phyloP scores from a whole-genome alignment of 2,329 filamentous ascomycete species.

The Stachybotrys elegans region DNA sequence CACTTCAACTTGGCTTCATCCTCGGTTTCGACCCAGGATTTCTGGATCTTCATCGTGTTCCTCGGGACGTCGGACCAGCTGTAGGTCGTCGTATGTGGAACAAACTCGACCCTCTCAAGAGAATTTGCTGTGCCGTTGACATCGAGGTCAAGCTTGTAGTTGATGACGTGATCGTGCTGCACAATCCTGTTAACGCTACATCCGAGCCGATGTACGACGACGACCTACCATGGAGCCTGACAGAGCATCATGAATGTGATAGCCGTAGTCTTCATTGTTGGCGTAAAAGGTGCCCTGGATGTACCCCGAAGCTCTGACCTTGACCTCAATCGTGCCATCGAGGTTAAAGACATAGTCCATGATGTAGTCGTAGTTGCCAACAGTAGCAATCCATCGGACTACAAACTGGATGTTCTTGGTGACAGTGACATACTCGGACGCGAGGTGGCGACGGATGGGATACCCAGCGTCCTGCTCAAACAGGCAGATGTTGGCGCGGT shows the following conservation, averaged over 20 bases:
- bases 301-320: conserved; percentile 48
- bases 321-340: conserved; percentile 46
- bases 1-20: conserved; percentile 41
- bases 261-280: conserved; percentile 44
- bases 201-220: not conserved
- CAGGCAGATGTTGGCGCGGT: conserved; percentile 48
- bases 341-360: conserved; percentile 45
- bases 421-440: conserved; percentile 32
- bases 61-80: conserved; percentile 42
- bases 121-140: conserved; percentile 43
- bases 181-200: not conserved
- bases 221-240: conserved; percentile 34
- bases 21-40: conserved; percentile 36
- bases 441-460: conserved; percentile 44
- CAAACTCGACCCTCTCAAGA: conserved; percentile 29
- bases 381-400: conserved; percentile 41
- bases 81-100: conserved; percentile 29
- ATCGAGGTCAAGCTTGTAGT: conserved; percentile 51
- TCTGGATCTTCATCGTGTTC: conserved; percentile 48
- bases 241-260: conserved; percentile 41
- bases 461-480: conserved; percentile 48
- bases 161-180: conserved; percentile 49
- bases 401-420: conserved; percentile 44
- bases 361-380: conserved; percentile 52
- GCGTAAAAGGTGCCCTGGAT: conserved; percentile 45